Percentiles rank a stretch among this genome's conserved stretches.
These are phyloP conservation scores for Hypoxylon cercidicola DNA, from an alignment of 495 filamentous ascomycete species.

Conservation along the genomic window DNA sequence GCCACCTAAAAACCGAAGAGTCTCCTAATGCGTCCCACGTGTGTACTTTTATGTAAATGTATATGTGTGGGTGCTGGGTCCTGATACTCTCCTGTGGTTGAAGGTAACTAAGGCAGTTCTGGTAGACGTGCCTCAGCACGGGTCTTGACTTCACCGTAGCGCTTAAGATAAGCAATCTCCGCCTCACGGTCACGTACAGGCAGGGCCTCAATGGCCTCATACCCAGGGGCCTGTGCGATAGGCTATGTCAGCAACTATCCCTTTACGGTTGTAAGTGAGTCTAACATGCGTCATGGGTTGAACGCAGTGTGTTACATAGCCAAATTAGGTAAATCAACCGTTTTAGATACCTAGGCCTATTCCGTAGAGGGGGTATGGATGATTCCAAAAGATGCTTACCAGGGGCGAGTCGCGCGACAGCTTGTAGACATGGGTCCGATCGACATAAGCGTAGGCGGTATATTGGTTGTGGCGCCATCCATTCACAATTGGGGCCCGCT, in stretches of 20 bases:
- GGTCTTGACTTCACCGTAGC: neutral
- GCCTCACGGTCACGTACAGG: neutral
- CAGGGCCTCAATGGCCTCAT: neutral
- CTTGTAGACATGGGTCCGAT: conserved; percentile 2
- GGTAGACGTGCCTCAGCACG: conserved; percentile 1
- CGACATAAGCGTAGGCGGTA: neutral
- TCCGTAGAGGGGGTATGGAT: neutral
- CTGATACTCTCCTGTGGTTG: conserved; percentile 1
- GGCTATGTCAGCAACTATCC: neutral
- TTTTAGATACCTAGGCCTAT: neutral
- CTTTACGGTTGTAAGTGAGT: conserved; percentile 1
- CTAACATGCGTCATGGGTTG: neutral
- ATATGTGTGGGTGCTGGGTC: neutral
- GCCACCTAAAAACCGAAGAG: conserved; percentile 2
- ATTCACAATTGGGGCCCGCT: neutral
- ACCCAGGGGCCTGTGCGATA: neutral
- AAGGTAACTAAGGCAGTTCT: neutral
- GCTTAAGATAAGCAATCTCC: neutral
- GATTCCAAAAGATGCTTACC: conserved; percentile 3
- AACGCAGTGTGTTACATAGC: conserved; percentile 1
- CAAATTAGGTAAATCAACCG: neutral
- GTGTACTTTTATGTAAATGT: neutral
- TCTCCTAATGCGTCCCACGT: neutral
- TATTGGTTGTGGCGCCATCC: neutral
- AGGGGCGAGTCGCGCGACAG: conserved; percentile 5